Percentiles rank a stretch among this genome's conserved stretches.
phyloP scores from a whole-genome alignment of 2,329 filamentous ascomycete species.

The Arthrobotrys entomopaga region DNA sequence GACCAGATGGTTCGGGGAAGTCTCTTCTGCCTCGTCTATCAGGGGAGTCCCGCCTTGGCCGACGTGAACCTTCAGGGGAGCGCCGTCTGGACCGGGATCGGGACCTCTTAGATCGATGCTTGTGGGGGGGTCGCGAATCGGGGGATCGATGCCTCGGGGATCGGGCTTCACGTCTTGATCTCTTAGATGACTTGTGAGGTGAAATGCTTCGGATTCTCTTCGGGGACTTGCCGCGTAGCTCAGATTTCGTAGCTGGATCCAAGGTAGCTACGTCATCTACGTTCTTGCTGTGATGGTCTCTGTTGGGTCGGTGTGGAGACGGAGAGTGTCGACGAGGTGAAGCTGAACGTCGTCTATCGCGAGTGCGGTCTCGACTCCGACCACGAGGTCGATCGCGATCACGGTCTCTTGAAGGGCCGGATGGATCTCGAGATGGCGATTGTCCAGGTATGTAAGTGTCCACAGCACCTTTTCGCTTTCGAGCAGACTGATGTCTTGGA shows the following conservation, averaged over 20 bases:
- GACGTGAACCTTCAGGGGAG: constrained; percentile 32
- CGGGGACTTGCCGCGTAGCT: constrained; percentile 38
- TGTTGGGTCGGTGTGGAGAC: constrained; percentile 33
- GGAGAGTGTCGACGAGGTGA: constrained; percentile 34
- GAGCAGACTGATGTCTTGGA: constrained; percentile 31
- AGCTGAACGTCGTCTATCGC: constrained; percentile 36
- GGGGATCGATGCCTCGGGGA: constrained; percentile 44
- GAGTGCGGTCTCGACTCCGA: constrained; percentile 33
- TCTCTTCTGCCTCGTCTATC: constrained; percentile 25
- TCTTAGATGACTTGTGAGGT: constrained; percentile 35
- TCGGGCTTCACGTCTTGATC: constrained; percentile 42
- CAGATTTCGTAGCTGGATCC: constrained; percentile 23
- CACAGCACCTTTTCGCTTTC: constrained; percentile 40
- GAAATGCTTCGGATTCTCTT: constrained; percentile 42
- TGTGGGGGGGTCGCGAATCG: constrained; percentile 21
- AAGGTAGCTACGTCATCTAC: background rate
- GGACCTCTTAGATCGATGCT: constrained; percentile 44
- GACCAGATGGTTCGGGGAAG: constrained; percentile 14
- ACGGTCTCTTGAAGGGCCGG: constrained; percentile 28
- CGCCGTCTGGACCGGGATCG: constrained; percentile 38
- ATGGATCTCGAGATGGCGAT: constrained; percentile 24
- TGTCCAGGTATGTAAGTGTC: constrained; percentile 49
- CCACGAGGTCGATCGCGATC: constrained; percentile 29
- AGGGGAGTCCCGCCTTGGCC: constrained; percentile 31
- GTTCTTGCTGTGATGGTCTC: constrained; percentile 22